Evolutionary conservation across 148 eudicot species (phyloP).

Genomic region (Beta vulgaris): DNA sequence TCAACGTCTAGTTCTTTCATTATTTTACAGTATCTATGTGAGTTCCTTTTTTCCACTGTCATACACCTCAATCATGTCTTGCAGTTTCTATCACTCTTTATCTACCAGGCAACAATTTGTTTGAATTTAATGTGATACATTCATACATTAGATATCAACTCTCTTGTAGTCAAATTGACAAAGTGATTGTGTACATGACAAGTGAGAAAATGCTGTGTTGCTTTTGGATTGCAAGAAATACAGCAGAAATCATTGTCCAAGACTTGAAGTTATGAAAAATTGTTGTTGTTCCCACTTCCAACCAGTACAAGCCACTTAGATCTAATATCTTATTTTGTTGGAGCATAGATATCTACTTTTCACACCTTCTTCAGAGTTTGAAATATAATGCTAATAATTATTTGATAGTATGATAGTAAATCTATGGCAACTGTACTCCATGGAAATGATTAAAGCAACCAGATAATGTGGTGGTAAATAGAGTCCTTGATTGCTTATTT

Average conservation of each 20-base stretch:
- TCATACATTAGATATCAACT: background rate
- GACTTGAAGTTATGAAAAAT: background rate
- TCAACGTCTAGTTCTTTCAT: conserved; percentile 81
- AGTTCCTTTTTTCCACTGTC: conserved; percentile 31
- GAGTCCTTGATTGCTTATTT: background rate
- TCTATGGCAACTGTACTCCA: background rate
- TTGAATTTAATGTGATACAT: background rate
- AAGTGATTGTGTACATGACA: background rate
- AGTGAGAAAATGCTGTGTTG: background rate
- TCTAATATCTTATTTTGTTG: background rate
- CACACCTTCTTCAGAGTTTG: background rate
- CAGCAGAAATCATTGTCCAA: background rate
- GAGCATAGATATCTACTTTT: background rate
- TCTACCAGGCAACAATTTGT: background rate
- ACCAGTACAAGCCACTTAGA: too few species aligned
- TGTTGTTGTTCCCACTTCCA: background rate
- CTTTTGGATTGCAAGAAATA: background rate
- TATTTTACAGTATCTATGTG: conserved; percentile 82
- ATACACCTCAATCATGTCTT: background rate
- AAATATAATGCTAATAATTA: background rate
- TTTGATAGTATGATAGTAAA: background rate
- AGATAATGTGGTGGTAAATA: background rate
- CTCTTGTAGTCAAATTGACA: background rate
- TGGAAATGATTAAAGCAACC: background rate
- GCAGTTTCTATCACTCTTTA: background rate